These are phyloP conservation scores for Fragaria vesca DNA, from an alignment of 306 rosid genomes.

Conservation along the genomic window DNA sequence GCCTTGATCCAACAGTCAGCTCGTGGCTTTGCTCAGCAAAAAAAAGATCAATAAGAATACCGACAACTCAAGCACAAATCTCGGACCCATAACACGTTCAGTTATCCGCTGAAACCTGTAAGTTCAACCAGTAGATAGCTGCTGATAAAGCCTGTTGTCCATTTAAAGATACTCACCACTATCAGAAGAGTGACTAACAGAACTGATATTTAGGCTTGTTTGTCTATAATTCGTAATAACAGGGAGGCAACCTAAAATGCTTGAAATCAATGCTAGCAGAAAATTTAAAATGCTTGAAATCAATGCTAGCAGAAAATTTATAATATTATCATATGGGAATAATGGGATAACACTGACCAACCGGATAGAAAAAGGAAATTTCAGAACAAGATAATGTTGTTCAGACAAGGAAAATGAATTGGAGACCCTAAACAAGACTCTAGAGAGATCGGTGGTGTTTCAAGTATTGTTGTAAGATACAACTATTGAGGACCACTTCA, in stretches of 20 bases:
- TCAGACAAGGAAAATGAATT: background rate
- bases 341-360: background rate
- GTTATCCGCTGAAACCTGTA: constrained; percentile 53
- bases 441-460: background rate
- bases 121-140: constrained; percentile 95
- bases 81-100: constrained; percentile 27
- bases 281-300: background rate
- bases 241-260: background rate
- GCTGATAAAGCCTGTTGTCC: constrained; percentile 99
- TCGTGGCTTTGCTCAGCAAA: constrained; percentile 34
- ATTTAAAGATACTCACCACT: constrained; percentile 69
- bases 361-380: background rate
- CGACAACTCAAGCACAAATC: constrained; percentile 45
- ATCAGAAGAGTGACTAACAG: constrained; percentile 41
- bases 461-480: background rate
- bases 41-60: constrained; percentile 38
- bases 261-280: background rate
- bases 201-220: constrained; percentile 9
- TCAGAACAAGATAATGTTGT: background rate
- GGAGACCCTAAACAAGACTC: background rate
- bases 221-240: background rate
- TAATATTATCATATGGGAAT: background rate
- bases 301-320: background rate
- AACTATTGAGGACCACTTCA: background rate
- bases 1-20: constrained; percentile 31